These are phyloP conservation scores for Tetrahymena borealis DNA, from an alignment of 73 alveolate species.

Conservation along the genomic window DNA sequence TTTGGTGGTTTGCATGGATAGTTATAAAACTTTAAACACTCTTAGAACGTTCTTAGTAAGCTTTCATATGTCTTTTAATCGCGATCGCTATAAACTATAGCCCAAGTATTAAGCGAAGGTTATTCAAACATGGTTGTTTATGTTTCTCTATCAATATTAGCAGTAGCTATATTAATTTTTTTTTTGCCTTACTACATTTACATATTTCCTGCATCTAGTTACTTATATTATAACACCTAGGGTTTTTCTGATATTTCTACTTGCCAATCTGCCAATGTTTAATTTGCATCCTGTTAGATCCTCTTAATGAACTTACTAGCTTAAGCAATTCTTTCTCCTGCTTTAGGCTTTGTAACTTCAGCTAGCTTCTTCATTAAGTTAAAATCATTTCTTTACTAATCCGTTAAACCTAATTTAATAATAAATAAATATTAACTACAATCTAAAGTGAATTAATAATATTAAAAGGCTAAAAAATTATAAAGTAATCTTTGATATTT, in stretches of 20 bases:
- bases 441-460: too few species aligned
- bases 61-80: conserved; percentile 48
- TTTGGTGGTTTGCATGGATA: conserved; percentile 46
- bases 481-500: too few species aligned
- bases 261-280: conserved; percentile 70
- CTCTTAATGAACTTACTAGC: conserved; percentile 68
- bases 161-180: conserved; percentile 46
- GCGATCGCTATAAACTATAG: conserved; percentile 67
- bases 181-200: conserved; percentile 46
- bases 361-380: conserved; percentile 83
- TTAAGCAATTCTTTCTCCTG: conserved; percentile 71
- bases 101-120: conserved; percentile 69
- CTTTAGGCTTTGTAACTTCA: conserved; percentile 69
- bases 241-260: conserved; percentile 64
- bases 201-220: conserved; percentile 53
- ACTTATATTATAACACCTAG: conserved; percentile 32
- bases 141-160: conserved; percentile 74
- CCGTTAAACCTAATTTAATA: conserved; percentile 71
- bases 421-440: too few species aligned
- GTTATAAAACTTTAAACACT: conserved; percentile 46
- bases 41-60: conserved; percentile 50
- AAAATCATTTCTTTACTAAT: conserved; percentile 81
- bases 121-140: conserved; percentile 68
- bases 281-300: conserved; percentile 51
- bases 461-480: too few species aligned